Percentiles rank a stretch among this genome's conserved stretches.
Conservation (phyloP, 495 filamentous ascomycete genomes). For the Tuber umbilicatum region DNA sequence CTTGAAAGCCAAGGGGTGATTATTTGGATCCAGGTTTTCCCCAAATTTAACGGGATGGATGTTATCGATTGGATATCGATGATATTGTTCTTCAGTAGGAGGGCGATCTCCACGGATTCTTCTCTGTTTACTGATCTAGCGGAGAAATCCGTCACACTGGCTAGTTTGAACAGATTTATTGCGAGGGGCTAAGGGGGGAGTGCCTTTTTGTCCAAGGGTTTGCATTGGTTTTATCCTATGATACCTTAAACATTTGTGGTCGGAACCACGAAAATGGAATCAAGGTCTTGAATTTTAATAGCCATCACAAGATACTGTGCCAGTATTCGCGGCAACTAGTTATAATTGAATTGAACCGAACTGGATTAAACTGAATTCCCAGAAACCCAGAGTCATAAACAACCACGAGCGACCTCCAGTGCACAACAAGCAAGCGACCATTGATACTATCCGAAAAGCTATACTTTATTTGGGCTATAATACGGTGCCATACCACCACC, state of each 20-base stretch:
- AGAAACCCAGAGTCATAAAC: not conserved
- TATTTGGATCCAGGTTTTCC: slow-evolving; percentile 17
- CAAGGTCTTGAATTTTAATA: not conserved
- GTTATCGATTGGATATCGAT: not conserved
- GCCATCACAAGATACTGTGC: not conserved
- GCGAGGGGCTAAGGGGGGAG: not conserved
- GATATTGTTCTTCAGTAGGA: not conserved
- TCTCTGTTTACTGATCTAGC: not conserved
- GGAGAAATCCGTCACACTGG: not conserved
- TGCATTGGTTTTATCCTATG: not conserved
- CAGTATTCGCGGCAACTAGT: not conserved
- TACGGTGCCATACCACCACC: not conserved
- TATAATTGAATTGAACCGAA: not conserved
- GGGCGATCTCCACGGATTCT: not conserved
- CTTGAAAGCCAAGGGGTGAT: slow-evolving; percentile 26
- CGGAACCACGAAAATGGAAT: not conserved
- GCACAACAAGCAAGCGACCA: not conserved
- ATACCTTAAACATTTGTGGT: not conserved
- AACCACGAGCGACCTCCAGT: not conserved
- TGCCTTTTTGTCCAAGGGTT: not conserved
- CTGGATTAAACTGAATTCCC: not conserved
- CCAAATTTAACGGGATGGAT: not conserved
- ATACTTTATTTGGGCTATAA: not conserved
- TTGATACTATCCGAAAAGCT: not conserved
- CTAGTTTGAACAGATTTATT: slow-evolving; percentile 1